Evolutionary conservation across 345 rosid species (phyloP), one percentile per base, ranked within the genome.

Genomic region (Capsella bursapastoris): DNA sequence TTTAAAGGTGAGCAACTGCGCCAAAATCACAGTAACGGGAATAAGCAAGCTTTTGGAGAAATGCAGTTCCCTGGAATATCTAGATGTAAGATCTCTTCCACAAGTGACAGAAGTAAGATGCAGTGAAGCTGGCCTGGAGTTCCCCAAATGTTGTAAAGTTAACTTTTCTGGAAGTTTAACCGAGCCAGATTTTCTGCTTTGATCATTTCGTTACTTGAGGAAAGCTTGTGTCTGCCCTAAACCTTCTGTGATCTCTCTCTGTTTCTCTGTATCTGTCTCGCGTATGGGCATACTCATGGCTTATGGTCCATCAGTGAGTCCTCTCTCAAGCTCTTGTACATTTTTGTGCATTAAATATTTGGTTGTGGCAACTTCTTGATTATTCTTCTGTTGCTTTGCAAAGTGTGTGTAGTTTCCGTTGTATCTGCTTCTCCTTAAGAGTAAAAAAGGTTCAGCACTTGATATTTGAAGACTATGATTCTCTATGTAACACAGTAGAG

Each of bases 1-100:
- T 85, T 67, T 91, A 62, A 91, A 89, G 79, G 83, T 88, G 66
- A 86, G 92, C 59, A 89, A 87, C 80, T 94, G 99, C 50, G 83
- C 87, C 1, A 86, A 84, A 75, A 85, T 95, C 59, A 85, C 93
- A 2, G 89, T 89, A 25, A 72, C 75, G 18, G 99, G 93, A 50
- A 71, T 95, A 57, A 74, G 85, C 73, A 70, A 84, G 80, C 86
- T 95, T 57, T 83, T 95, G 86, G 87, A 80, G 55, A 88, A 83
- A 66, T 91, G 95, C 79, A 71, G 29, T 44, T 78, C 86, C 55
- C 65, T 88, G 68, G 88, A 90, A 71, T 91, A 89, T 78, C 81
- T 94, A 66, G 97, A 91, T 72, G 93, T 94, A 58, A 83, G 97
- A 78, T 90, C 97, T 62, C 91, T 96, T 82, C 90, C 92, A 2